Percentiles rank a stretch among this genome's conserved stretches.
phyloP scores from a whole-genome alignment of 2,329 filamentous ascomycete genomes.

The Hymenoscyphus salicellus region DNA sequence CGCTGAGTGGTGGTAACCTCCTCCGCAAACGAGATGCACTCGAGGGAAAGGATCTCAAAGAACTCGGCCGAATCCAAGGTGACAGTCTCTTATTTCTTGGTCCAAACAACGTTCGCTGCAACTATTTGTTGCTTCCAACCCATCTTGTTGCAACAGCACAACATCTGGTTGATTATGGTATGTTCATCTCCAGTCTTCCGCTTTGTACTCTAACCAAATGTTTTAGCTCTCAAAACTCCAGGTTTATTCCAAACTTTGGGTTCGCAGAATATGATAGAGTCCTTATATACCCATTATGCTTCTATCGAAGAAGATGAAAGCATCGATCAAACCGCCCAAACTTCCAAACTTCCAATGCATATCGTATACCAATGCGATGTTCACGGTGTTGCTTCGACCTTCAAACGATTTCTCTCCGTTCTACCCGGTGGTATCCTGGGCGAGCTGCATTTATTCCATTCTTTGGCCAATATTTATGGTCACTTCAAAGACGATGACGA shows the following conservation, averaged over 20 bases:
- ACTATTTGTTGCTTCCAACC: constrained; percentile 44
- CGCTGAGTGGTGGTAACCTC: constrained; percentile 55
- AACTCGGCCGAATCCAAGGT: constrained; percentile 61
- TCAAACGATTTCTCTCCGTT: constrained; percentile 62
- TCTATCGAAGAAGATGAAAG: constrained; percentile 47
- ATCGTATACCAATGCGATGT: constrained; percentile 50
- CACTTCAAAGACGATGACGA: constrained; percentile 53
- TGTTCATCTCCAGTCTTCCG: constrained; percentile 21
- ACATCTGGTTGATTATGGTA: constrained; percentile 59
- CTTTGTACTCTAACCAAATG: constrained; percentile 17
- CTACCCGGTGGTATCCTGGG: constrained; percentile 66
- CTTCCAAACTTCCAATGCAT: constrained; percentile 57
- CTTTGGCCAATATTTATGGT: constrained; percentile 58
- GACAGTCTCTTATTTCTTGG: constrained; percentile 61
- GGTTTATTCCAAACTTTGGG: constrained; percentile 65
- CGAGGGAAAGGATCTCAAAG: constrained; percentile 53
- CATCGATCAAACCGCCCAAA: constrained; percentile 57
- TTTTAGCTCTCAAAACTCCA: constrained; percentile 41
- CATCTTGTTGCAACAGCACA: constrained; percentile 66
- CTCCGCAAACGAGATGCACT: constrained; percentile 45
- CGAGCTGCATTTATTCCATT: constrained; percentile 58
- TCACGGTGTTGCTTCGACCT: constrained; percentile 65
- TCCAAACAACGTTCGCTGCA: constrained; percentile 44
- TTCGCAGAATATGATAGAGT: constrained; percentile 51
- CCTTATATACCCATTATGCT: constrained; percentile 64